Conservation (phyloP, 352 stramenopile species). For the Blastocystis sp. region DNA sequence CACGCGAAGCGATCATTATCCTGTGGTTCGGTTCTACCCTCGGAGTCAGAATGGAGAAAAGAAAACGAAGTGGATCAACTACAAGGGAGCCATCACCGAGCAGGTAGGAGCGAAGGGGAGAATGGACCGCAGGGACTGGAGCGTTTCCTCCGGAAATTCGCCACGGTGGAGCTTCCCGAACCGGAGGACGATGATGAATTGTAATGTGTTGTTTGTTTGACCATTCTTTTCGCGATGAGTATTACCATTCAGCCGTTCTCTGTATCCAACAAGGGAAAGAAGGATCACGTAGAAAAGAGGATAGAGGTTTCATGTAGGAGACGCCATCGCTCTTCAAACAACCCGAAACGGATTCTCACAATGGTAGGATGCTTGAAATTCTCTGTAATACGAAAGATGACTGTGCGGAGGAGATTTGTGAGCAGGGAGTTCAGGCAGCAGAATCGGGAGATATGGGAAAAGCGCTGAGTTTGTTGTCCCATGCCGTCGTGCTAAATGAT, state of each 20-base stretch:
- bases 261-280: not conserved
- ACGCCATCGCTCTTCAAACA: not conserved
- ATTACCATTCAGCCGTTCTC: not conserved
- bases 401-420: not conserved
- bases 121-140: conserved; percentile 6
- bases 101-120: not conserved
- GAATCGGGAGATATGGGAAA: conserved; percentile 38
- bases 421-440: conserved; percentile 9
- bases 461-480: conserved; percentile 1
- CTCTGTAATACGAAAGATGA: not conserved
- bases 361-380: not conserved
- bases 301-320: not conserved
- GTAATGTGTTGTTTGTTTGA: conserved; percentile 19
- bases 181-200: conserved; percentile 43
- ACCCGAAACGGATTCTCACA: not conserved
- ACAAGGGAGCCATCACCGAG: not conserved
- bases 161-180: conserved; percentile 41
- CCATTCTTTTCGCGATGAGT: not conserved
- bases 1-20: not conserved
- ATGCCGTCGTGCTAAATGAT: not conserved
- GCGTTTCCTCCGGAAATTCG: conserved; percentile 43
- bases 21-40: conserved; percentile 20
- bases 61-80: conserved; percentile 46
- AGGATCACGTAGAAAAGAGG: too few species aligned
- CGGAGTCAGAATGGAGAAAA: not conserved